Percentiles rank a stretch among this genome's conserved stretches.
Conservation (phyloP, 139 green algal genomes). For the Closterium sp. region DNA sequence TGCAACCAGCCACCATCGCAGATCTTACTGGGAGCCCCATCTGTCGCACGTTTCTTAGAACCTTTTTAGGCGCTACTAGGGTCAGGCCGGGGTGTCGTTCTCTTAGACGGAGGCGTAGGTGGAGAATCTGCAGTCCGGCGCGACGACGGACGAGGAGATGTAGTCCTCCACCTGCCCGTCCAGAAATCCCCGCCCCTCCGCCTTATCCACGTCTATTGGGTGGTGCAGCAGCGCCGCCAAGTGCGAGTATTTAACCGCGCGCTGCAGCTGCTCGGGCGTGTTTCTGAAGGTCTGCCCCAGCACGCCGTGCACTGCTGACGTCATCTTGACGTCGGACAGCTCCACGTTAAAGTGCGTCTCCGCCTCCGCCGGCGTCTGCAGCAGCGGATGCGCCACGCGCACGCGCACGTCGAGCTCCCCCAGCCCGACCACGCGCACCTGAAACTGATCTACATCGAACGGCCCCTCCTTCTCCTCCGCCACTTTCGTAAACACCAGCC, state of each 20-base stretch:
- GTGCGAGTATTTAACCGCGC: background rate
- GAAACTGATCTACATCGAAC: background rate
- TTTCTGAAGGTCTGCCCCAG: slow-evolving; percentile 29
- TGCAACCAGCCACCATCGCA: too few species aligned
- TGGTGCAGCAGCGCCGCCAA: background rate
- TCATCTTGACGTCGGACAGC: slow-evolving; percentile 1
- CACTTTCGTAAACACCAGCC: too few species aligned
- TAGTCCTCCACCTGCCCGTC: slow-evolving; percentile 17
- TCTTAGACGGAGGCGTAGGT: background rate
- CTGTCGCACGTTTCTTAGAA: too few species aligned
- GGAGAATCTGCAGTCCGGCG: slow-evolving; percentile 28
- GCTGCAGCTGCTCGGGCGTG: background rate
- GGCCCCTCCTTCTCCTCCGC: background rate
- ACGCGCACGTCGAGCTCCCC: background rate
- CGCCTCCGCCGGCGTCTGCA: slow-evolving; percentile 9
- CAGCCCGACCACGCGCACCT: background rate
- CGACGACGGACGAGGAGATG: slow-evolving; percentile 10
- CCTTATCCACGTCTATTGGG: background rate
- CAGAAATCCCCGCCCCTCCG: slow-evolving; percentile 19
- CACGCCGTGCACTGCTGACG: slow-evolving; percentile 25
- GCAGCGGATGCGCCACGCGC: background rate
- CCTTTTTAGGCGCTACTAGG: too few species aligned
- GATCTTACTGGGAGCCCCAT: too few species aligned
- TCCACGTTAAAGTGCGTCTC: slow-evolving; percentile 26
- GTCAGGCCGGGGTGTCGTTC: too few species aligned